phyloP scores from a whole-genome alignment of 2,329 filamentous ascomycete species.

The Trichoderma koningiopsis region DNA sequence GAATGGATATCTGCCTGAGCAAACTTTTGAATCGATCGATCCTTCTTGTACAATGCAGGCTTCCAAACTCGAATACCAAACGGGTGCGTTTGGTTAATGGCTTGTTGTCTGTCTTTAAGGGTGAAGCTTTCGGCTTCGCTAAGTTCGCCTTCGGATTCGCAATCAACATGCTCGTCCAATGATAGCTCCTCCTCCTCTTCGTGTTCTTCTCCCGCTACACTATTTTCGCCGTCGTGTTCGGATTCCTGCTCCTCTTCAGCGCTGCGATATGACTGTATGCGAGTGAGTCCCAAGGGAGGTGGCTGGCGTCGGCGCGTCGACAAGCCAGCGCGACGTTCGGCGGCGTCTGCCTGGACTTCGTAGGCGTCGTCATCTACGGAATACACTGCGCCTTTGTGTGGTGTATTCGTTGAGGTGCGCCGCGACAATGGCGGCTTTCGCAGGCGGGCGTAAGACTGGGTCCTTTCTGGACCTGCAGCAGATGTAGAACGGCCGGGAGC shows the following conservation, averaged over 20 bases:
- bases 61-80: slow-evolving; percentile 99
- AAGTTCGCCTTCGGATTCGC: slow-evolving; percentile 69
- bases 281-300: slow-evolving; percentile 41
- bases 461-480: slow-evolving; percentile 48
- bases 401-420: slow-evolving; percentile 74
- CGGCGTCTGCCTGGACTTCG: slow-evolving; percentile 74
- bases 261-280: slow-evolving; percentile 45
- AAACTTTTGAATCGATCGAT: slow-evolving; percentile 91
- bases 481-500: slow-evolving; percentile 42
- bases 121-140: slow-evolving; percentile 98
- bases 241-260: slow-evolving; percentile 30
- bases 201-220: slow-evolving; percentile 33
- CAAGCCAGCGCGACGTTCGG: slow-evolving; percentile 47
- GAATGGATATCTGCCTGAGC: slow-evolving; percentile 98
- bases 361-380: slow-evolving; percentile 85
- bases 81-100: slow-evolving; percentile 97
- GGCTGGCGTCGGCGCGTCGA: slow-evolving; percentile 41
- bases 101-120: slow-evolving; percentile 91
- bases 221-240: slow-evolving; percentile 27
- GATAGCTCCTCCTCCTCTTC: slow-evolving; percentile 46
- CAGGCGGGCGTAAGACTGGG: slow-evolving; percentile 52
- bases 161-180: slow-evolving; percentile 54
- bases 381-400: slow-evolving; percentile 82
- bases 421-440: slow-evolving; percentile 75
- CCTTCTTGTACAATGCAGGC: slow-evolving; percentile 96